Conservation (phyloP, 1,284 basidiomycete species). For the Polyporus tsugae region DNA sequence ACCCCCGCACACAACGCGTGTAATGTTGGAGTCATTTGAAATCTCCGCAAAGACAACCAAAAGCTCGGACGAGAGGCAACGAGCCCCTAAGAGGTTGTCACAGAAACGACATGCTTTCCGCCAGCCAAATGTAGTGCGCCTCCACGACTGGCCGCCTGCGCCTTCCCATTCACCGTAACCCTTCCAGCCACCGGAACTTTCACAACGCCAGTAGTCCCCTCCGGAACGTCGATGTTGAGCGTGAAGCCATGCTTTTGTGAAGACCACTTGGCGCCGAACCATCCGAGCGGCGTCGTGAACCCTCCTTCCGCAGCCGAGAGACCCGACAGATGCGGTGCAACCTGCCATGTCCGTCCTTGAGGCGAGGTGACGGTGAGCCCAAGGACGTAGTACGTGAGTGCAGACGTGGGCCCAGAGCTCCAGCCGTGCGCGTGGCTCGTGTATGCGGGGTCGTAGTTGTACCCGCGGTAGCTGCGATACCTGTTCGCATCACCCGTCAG, state of each 20-base stretch:
- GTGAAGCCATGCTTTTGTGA: conserved; percentile 33
- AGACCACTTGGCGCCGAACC: conserved; percentile 49
- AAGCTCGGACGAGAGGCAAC: too few species aligned
- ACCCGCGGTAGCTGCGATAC: conserved; percentile 56
- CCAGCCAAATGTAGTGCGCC: conserved; percentile 23
- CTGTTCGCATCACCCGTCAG: conserved; percentile 25
- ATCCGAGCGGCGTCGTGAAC: conserved; percentile 52
- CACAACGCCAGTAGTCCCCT: conserved; percentile 44
- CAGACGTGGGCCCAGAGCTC: conserved; percentile 46
- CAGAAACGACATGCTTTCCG: conserved; percentile 26
- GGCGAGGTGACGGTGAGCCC: conserved; percentile 50
- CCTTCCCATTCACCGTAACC: conserved; percentile 40
- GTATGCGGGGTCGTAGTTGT: conserved; percentile 57
- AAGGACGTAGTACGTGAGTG: conserved; percentile 53
- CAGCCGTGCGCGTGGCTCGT: conserved; percentile 53
- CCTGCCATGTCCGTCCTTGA: conserved; percentile 50
- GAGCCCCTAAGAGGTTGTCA: conserved; percentile 9
- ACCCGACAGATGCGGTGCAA: conserved; percentile 51
- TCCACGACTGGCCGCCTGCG: background rate
- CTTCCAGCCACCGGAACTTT: conserved; percentile 43
- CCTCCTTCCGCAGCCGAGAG: conserved; percentile 50
- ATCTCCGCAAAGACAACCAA: too few species aligned
- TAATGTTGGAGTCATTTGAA: too few species aligned
- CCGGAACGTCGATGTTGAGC: conserved; percentile 43
- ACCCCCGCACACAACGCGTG: too few species aligned